These are phyloP conservation scores for Pseudoturritis turrita DNA, from an alignment of 345 rosid species.

Conservation along the genomic window DNA sequence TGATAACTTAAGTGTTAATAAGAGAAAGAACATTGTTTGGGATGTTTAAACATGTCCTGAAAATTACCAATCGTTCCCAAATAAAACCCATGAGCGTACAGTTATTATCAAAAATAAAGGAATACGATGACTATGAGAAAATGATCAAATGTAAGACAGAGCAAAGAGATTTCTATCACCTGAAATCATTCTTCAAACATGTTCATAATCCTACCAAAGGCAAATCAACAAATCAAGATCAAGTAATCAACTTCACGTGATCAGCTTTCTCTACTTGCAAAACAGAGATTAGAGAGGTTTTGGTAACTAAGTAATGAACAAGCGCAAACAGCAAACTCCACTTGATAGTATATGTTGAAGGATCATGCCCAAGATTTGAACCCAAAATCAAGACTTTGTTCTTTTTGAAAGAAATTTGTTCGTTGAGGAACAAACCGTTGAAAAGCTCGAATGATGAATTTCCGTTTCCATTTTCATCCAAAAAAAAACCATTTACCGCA, in stretches of 20 bases:
- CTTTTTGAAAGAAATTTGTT: not conserved
- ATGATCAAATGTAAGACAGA: not conserved
- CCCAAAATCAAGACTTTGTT: not conserved
- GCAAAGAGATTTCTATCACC: not conserved
- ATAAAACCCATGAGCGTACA: not conserved
- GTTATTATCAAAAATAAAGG: not conserved
- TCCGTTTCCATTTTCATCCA: constrained; percentile 24
- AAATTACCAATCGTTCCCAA: too few relatives aligned
- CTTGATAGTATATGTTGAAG: not conserved
- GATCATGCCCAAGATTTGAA: not conserved
- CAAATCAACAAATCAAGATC: not conserved
- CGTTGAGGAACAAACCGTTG: constrained; percentile 49
- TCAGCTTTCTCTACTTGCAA: not conserved
- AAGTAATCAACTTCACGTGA: not conserved
- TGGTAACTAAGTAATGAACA: not conserved
- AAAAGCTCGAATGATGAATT: constrained; percentile 50
- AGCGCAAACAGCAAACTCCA: not conserved
- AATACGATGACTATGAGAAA: not conserved
- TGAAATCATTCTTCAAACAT: not conserved
- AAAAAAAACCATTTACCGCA: too few relatives aligned
- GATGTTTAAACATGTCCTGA: constrained; percentile 1
- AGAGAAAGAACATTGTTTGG: not conserved
- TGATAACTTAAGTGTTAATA: not conserved
- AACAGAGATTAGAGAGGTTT: not conserved
- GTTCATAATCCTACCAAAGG: not conserved